These are phyloP conservation scores for Camelina laxa DNA, from an alignment of 345 rosid species.

Conservation along the genomic window DNA sequence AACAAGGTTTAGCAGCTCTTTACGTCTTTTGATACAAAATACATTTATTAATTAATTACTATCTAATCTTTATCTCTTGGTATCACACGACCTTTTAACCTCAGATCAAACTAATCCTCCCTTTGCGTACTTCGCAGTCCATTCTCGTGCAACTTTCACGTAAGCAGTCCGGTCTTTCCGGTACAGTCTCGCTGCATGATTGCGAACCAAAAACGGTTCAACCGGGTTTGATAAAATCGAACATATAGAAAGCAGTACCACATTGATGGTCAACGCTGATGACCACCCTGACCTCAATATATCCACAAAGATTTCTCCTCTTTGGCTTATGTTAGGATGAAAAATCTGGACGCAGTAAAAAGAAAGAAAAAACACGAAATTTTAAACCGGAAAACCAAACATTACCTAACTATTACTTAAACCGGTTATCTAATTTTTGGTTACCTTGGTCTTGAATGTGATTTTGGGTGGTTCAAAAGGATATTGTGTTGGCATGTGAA, in stretches of 20 bases:
- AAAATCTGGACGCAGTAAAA: conserved; percentile 1
- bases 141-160: conserved; percentile 9
- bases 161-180: conserved; percentile 16
- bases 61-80: too few species aligned
- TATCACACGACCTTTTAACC: neutral
- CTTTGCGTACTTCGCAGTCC: conserved; percentile 28
- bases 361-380: neutral
- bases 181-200: conserved; percentile 30
- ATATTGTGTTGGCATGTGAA: conserved; percentile 7
- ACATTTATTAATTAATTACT: too few species aligned
- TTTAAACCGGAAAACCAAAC: neutral
- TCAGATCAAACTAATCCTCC: neutral
- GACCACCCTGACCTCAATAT: conserved; percentile 29
- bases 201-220: conserved; percentile 18
- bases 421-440: conserved; percentile 10
- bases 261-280: conserved; percentile 2
- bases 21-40: neutral
- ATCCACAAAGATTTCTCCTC: conserved; percentile 15
- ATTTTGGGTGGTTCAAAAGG: conserved; percentile 34
- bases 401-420: neutral
- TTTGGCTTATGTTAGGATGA: conserved; percentile 30
- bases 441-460: conserved; percentile 36
- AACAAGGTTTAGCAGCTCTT: neutral
- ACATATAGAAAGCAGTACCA: conserved; percentile 16
- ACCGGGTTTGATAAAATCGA: conserved; percentile 31